These are phyloP conservation scores for Vitis hybrid DNA, from an alignment of 177 flowering plant genomes.

Conservation along the genomic window DNA sequence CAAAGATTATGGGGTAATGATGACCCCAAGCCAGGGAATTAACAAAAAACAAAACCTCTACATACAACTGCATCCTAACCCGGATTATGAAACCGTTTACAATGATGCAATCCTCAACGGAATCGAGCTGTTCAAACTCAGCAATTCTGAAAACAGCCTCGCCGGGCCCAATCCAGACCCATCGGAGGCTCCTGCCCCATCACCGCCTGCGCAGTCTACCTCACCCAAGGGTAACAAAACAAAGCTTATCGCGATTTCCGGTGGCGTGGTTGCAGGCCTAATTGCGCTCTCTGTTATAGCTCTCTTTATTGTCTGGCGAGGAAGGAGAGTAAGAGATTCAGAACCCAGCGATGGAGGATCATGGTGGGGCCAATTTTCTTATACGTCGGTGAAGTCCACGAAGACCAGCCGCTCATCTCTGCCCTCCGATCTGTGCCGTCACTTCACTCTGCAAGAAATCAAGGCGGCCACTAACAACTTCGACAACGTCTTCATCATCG, in stretches of 20 bases:
- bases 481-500: neutral
- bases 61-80: too few species aligned
- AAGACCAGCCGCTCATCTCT: neutral
- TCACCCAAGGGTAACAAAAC: neutral
- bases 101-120: too few species aligned
- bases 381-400: neutral
- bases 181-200: neutral
- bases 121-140: neutral
- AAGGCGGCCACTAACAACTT: neutral
- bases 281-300: neutral
- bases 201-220: neutral
- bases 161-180: neutral
- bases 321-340: neutral
- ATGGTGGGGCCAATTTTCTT: neutral
- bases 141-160: neutral
- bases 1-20: too few species aligned
- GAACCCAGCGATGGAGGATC: neutral
- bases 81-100: too few species aligned
- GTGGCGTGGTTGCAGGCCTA: neutral
- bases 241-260: neutral
- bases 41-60: too few species aligned
- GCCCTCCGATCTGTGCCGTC: neutral
- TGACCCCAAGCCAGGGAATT: too few species aligned
- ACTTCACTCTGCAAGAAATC: neutral
- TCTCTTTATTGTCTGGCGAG: neutral